phyloP scores from a whole-genome alignment of 2,329 filamentous ascomycete genomes.

The Zymoseptoria ardabiliae region DNA sequence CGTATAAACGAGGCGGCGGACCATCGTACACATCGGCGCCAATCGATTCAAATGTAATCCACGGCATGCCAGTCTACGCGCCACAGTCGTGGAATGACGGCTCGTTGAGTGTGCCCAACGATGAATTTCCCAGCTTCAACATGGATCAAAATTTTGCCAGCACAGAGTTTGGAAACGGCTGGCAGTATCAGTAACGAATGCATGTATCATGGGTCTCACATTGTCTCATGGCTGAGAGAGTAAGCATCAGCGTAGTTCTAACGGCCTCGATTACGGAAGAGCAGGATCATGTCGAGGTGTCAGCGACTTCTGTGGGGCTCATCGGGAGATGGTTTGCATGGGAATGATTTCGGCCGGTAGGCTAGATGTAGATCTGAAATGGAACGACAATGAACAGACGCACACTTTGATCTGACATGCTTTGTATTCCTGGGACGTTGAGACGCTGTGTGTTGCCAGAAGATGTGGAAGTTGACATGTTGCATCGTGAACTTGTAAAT shows the following conservation, averaged over 20 bases:
- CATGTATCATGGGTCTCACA: neutral
- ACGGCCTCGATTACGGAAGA: neutral
- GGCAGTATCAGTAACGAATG: constrained; percentile 24
- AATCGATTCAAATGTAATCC: constrained; percentile 8
- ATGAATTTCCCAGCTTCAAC: constrained; percentile 24
- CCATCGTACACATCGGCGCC: constrained; percentile 4
- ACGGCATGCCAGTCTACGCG: constrained; percentile 20
- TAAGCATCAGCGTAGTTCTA: neutral
- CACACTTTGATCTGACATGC: neutral
- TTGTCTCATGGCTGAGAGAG: neutral
- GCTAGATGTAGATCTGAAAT: neutral
- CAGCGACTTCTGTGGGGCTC: neutral
- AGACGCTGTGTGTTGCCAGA: neutral
- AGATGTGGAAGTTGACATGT: neutral
- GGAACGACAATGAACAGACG: neutral
- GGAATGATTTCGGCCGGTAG: neutral
- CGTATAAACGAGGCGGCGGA: constrained; percentile 6
- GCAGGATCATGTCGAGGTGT: neutral
- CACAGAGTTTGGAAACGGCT: constrained; percentile 18
- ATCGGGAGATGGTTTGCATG: neutral
- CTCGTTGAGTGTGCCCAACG: constrained; percentile 25
- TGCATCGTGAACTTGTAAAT: too few relatives aligned
- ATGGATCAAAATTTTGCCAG: constrained; percentile 25
- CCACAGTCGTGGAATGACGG: constrained; percentile 29
- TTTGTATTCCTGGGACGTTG: neutral